Conservation (phyloP, 768 basidiomycete species). For the Daedaleopsis nitida region DNA sequence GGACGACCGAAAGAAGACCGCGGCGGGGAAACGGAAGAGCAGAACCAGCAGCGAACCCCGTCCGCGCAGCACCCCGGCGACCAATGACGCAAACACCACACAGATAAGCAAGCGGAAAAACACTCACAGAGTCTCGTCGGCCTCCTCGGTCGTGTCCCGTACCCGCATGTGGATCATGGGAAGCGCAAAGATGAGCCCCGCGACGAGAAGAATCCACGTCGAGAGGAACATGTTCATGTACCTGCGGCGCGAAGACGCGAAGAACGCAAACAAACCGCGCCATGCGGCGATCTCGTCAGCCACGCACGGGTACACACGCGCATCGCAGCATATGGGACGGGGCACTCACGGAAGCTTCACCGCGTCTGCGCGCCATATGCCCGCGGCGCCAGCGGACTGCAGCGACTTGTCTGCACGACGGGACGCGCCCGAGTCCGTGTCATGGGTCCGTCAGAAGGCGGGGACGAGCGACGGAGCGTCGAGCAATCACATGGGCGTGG, state of each 20-base stretch:
- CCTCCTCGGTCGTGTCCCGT: constrained; percentile 54
- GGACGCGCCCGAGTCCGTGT: not conserved
- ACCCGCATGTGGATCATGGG: constrained; percentile 77
- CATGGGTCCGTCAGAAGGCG: not conserved
- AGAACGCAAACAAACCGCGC: too few relatives aligned
- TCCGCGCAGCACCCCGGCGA: not conserved
- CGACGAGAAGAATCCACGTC: constrained; percentile 71
- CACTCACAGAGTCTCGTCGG: constrained; percentile 21
- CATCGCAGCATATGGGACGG: not conserved
- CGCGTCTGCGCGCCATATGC: constrained; percentile 71
- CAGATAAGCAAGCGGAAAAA: not conserved
- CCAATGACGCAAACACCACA: not conserved
- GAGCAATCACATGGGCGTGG: constrained; percentile 3
- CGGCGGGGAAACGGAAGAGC: not conserved
- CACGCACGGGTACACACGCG: not conserved
- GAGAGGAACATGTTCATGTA: constrained; percentile 76
- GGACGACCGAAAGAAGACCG: not conserved
- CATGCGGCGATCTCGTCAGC: too few relatives aligned
- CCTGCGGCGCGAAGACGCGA: constrained; percentile 23
- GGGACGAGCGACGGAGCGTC: not conserved
- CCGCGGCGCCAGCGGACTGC: constrained; percentile 77
- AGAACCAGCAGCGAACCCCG: not conserved
- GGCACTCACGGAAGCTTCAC: constrained; percentile 56
- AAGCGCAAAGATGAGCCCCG: constrained; percentile 64
- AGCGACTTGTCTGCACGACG: constrained; percentile 59